Percentiles rank a stretch among this genome's conserved stretches.
Conservation (phyloP, 2,329 filamentous ascomycete genomes). For the Stenocarpella maydis region DNA sequence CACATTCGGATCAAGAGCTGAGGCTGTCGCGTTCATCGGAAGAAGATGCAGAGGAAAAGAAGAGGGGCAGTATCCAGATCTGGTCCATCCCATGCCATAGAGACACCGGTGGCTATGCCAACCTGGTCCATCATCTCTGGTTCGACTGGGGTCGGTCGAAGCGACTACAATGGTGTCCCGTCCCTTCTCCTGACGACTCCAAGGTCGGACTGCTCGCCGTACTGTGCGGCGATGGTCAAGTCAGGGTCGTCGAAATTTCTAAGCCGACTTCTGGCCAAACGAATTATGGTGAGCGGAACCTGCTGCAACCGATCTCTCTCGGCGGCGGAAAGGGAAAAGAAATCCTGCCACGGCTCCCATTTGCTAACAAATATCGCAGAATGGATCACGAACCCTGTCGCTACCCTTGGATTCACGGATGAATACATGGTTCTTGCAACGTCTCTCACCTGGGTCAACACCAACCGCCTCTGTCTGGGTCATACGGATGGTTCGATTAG, state of each 20-base stretch:
- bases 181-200: constrained; percentile 45
- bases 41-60: constrained; percentile 23
- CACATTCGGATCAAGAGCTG: constrained; percentile 57
- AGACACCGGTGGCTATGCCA: constrained; percentile 12
- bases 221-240: constrained; percentile 59
- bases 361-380: constrained; percentile 45
- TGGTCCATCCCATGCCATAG: constrained; percentile 34
- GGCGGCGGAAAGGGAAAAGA: neutral
- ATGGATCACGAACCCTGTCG: constrained; percentile 53
- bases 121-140: constrained; percentile 42
- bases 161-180: constrained; percentile 63
- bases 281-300: constrained; percentile 50
- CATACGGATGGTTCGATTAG: constrained; percentile 65
- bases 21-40: constrained; percentile 27
- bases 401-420: constrained; percentile 52
- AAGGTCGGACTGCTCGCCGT: constrained; percentile 55
- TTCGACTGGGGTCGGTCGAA: constrained; percentile 60
- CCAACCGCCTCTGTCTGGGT: constrained; percentile 63
- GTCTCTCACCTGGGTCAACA: constrained; percentile 62
- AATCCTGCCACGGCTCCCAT: neutral
- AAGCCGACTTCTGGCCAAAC: constrained; percentile 42
- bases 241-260: constrained; percentile 56
- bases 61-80: constrained; percentile 33
- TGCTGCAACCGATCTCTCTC: neutral
- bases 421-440: constrained; percentile 60